phyloP scores from a whole-genome alignment of 2,329 filamentous ascomycete species.

The Lachnellula hyalina region DNA sequence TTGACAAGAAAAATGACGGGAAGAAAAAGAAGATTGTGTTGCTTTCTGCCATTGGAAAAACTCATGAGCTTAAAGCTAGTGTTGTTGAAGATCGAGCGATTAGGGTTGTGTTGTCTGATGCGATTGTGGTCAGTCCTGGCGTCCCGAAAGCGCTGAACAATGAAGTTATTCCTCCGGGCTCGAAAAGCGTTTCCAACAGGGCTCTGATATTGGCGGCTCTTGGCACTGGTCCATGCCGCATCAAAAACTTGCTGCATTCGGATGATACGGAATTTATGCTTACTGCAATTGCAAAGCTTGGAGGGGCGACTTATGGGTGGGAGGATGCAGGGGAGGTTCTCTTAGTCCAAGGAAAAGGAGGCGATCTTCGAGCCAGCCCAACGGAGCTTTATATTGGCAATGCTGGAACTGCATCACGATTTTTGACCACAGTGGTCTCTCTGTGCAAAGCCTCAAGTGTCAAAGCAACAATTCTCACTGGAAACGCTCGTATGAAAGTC shows the following conservation, averaged over 20 bases:
- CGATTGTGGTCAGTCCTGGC: slow-evolving; percentile 67
- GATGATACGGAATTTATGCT: slow-evolving; percentile 98
- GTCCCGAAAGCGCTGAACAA: slow-evolving; percentile 61
- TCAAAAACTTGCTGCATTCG: slow-evolving; percentile 90
- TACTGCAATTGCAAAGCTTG: slow-evolving; percentile 77
- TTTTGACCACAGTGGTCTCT: slow-evolving; percentile 85
- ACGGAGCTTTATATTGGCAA: slow-evolving; percentile 89
- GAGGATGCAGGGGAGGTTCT: slow-evolving; percentile 90
- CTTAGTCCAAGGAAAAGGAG: slow-evolving; percentile 86
- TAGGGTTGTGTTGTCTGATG: slow-evolving; percentile 74
- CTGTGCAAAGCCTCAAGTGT: slow-evolving; percentile 65
- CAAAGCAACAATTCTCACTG: slow-evolving; percentile 75
- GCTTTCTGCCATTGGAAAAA: slow-evolving; percentile 82
- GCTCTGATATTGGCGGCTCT: slow-evolving; percentile 91
- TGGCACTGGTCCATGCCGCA: slow-evolving; percentile 75
- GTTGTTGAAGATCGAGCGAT: slow-evolving; percentile 85
- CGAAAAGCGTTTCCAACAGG: slow-evolving; percentile 96
- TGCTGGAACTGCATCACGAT: slow-evolving; percentile 91
- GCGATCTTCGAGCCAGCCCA: slow-evolving; percentile 68
- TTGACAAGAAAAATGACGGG: slow-evolving; percentile 98
- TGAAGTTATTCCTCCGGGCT: slow-evolving; percentile 83
- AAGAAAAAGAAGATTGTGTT: slow-evolving; percentile 94
- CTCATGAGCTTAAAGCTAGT: slow-evolving; percentile 80
- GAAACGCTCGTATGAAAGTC: slow-evolving; percentile 94
- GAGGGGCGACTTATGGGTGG: slow-evolving; percentile 87